Conservation (phyloP, 441 rosid species). For the Erodium moschatum region DNA sequence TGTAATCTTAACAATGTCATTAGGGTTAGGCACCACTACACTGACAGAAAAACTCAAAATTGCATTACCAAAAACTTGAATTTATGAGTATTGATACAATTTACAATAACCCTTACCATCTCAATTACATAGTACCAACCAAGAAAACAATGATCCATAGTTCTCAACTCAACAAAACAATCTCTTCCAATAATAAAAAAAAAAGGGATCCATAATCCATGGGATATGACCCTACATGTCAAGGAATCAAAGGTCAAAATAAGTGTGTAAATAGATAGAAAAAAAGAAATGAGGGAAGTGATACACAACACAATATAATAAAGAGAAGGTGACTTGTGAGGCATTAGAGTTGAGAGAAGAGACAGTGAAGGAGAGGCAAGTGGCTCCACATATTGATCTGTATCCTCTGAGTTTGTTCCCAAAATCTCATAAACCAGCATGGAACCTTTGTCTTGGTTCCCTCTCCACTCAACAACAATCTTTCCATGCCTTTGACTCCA, state of each 20-base stretch:
- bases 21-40: neutral
- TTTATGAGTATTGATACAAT: too few relatives aligned
- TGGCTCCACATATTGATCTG: constrained; percentile 4
- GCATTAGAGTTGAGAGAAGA: constrained; percentile 4
- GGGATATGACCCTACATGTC: constrained; percentile 5
- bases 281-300: neutral
- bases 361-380: neutral
- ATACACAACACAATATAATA: neutral
- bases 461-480: neutral
- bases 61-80: too few relatives aligned
- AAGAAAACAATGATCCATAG: neutral
- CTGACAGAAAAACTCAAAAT: too few relatives aligned
- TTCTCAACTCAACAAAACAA: neutral
- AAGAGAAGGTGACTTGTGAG: neutral
- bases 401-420: constrained; percentile 2
- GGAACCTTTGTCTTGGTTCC: constrained; percentile 10
- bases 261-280: neutral
- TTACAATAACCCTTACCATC: neutral
- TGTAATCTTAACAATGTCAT: neutral
- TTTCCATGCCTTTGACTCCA: neutral
- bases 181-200: neutral
- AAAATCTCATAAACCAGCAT: constrained; percentile 8
- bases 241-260: constrained; percentile 8
- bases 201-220: neutral
- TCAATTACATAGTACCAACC: neutral